These are phyloP conservation scores for Triticum dicoccoides DNA, from an alignment of 176 grass and related monocot species.

Conservation along the genomic window DNA sequence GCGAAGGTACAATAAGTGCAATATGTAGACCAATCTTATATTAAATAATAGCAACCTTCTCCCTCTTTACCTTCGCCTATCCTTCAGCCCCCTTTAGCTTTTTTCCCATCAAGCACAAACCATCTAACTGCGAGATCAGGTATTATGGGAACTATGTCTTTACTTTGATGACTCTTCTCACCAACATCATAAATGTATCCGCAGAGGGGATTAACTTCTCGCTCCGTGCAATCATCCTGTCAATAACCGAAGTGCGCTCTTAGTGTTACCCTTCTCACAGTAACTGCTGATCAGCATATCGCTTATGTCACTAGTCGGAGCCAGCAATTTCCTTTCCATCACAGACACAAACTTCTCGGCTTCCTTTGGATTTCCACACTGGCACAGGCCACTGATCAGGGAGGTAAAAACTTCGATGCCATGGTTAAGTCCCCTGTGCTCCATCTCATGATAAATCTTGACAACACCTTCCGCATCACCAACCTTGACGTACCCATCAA, in stretches of 20 bases:
- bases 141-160: not conserved
- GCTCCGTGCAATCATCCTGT: conserved; percentile 48
- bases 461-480: conserved; percentile 49
- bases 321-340: conserved; percentile 42
- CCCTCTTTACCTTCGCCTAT: not conserved
- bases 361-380: conserved; percentile 57
- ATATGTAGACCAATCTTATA: not conserved
- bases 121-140: conserved; percentile 9
- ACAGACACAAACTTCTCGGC: conserved; percentile 62
- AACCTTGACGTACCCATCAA: conserved; percentile 48
- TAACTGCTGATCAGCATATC: conserved; percentile 49
- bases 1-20: not conserved
- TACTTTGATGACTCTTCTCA: conserved; percentile 46
- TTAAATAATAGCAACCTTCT: not conserved
- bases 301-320: conserved; percentile 35
- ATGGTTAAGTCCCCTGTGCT: conserved; percentile 39
- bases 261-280: conserved; percentile 53
- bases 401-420: conserved; percentile 23
- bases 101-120: not conserved
- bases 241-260: conserved; percentile 66
- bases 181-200: conserved; percentile 58
- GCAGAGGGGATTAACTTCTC: conserved; percentile 54
- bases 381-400: conserved; percentile 59
- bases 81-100: not conserved
- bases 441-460: conserved; percentile 77